These are phyloP conservation scores for Eremothecium coryli DNA, from an alignment of 1,139 yeast species.

Conservation along the genomic window DNA sequence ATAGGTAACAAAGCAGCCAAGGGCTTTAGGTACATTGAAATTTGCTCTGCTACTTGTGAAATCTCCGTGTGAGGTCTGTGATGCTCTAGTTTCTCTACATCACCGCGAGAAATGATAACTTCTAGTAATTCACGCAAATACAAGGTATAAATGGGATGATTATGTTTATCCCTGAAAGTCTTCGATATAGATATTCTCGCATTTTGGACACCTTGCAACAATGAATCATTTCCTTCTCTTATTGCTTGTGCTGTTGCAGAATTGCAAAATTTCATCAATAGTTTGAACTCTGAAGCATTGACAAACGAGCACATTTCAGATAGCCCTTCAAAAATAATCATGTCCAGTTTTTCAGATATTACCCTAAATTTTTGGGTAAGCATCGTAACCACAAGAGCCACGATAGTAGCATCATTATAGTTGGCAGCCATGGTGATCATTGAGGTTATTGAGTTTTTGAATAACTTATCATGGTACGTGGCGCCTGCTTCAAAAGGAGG, in stretches of 20 bases:
- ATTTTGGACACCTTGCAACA: conserved; percentile 35
- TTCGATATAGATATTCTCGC: conserved; percentile 49
- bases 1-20: conserved; percentile 67
- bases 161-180: conserved; percentile 33
- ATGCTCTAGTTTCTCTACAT: conserved; percentile 67
- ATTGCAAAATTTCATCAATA: conserved; percentile 42
- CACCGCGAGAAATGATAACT: conserved; percentile 69
- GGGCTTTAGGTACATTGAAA: conserved; percentile 59
- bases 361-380: conserved; percentile 68
- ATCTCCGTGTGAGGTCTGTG: conserved; percentile 77
- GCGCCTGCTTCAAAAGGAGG: conserved; percentile 7
- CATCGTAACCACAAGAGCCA: conserved; percentile 74
- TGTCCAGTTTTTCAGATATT: conserved; percentile 34
- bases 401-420: conserved; percentile 65
- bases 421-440: conserved; percentile 61
- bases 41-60: conserved; percentile 66
- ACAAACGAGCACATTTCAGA: conserved; percentile 44
- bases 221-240: conserved; percentile 30
- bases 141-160: conserved; percentile 41
- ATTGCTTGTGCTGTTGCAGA: conserved; percentile 31
- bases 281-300: conserved; percentile 44
- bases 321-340: conserved; percentile 42
- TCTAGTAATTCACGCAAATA: conserved; percentile 61
- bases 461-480: conserved; percentile 18
- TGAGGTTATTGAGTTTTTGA: conserved; percentile 61